Evolutionary conservation across 345 rosid genomes (phyloP).

Genomic region (Eucalyptus sp.): DNA sequence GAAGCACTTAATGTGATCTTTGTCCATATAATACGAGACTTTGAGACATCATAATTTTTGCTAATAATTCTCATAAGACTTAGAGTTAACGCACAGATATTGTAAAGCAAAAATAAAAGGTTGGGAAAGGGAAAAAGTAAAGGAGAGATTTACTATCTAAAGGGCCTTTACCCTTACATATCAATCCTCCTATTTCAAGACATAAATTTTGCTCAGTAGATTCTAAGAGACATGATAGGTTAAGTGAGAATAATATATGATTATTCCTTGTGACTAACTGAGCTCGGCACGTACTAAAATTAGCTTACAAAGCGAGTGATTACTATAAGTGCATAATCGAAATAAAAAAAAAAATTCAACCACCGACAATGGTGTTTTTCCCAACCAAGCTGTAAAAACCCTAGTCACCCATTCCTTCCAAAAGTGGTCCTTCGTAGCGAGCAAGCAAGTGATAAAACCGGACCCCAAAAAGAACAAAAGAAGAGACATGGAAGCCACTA

Average conservation of each 20-base stretch:
- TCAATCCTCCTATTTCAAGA: not conserved
- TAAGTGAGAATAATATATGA: not conserved
- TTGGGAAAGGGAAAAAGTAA: not conserved
- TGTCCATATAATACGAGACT: not conserved
- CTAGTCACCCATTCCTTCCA: not conserved
- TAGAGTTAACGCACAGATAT: not conserved
- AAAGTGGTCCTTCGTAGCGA: not conserved
- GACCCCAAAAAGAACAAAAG: not conserved
- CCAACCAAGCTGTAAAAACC: not conserved
- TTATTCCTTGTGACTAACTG: not conserved
- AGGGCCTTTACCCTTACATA: not conserved
- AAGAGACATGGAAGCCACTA: not conserved
- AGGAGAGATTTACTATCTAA: not conserved
- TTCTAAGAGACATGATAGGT: not conserved
- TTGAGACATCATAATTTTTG: not conserved
- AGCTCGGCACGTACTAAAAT: not conserved
- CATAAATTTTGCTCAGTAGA: not conserved
- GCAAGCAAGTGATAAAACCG: not conserved
- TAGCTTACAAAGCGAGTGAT: not conserved
- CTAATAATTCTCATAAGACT: not conserved
- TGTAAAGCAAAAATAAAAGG: not conserved
- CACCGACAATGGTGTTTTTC: not conserved
- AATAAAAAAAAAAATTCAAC: not conserved
- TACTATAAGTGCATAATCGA: not conserved
- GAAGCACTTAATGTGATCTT: not conserved